Evolutionary conservation across 768 basidiomycete species (phyloP), one percentile per base, ranked within the genome.

Genomic region (Saitozyma podzolica): DNA sequence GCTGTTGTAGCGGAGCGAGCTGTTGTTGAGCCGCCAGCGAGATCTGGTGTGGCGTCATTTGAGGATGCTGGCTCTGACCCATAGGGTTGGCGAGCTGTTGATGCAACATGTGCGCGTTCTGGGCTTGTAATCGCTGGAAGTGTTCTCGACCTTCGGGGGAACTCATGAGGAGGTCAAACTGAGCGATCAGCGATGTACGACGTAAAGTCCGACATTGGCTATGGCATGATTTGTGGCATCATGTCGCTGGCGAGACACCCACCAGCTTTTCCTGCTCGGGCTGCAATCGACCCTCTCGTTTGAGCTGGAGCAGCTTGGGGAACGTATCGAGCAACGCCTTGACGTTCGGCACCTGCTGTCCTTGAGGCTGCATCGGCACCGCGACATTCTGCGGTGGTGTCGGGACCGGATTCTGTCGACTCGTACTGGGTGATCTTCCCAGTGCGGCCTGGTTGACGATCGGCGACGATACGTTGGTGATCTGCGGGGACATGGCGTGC

Each of bases 181-280:
- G 65, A 1, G 45, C 16, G 14, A 29, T 66, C 54, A 62, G 56
- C 43, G 29, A 13, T 39, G 41, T n/a, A 9, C 37, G n/a, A 40
- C 16, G 42, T 9, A 56, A 6, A 17, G 19, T 39, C 29, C 40
- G 6, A 17, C 6, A 29, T 16, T 55, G 37, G 19, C 37, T 14
- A 1, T 19, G 9, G 5, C 1, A 13, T 17, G 51, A 48, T 6
- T 9, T 2, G 45, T 45, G 17, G 48, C 3, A 5, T 29, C 11
- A 37, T 41, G 54, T 8, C 39, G 42, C 10, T 29, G 40, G 50
- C 49, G 48, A 10, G 13, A 37, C 11, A 66, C 70, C 61, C 43
- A 75, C 74, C 53, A 69, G 42, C 39, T 63, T 68, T 40, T 72
- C 74, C 54, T 70, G 68, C 37, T 70, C 68, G 6, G 66, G 61